Evolutionary conservation across 352 stramenopile species (phyloP).

Genomic region (Chrysophaeum taylorii): DNA sequence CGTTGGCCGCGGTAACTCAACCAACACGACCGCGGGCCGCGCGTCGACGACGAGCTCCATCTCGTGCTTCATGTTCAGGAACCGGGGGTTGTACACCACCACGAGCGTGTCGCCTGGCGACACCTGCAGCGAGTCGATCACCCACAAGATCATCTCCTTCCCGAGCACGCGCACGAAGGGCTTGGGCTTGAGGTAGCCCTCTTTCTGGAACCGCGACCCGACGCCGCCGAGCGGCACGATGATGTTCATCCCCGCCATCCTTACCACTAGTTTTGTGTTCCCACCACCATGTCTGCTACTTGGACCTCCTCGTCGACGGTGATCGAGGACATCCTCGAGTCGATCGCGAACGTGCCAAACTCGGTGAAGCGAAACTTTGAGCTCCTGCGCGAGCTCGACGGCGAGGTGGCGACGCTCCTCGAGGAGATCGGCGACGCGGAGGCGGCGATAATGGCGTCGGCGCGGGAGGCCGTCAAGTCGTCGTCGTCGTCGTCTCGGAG

Average conservation of each 20-base stretch:
- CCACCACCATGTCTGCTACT: too few species aligned
- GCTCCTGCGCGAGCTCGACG: conserved; percentile 1
- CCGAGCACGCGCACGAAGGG: conserved; percentile 4
- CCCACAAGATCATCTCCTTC: conserved; percentile 12
- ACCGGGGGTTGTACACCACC: conserved; percentile 9
- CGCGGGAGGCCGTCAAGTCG: neutral
- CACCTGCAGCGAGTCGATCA: conserved; percentile 8
- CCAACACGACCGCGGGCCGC: neutral
- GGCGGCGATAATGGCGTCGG: neutral
- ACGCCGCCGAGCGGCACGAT: conserved; percentile 15
- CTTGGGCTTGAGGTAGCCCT: conserved; percentile 11
- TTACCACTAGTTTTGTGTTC: too few species aligned
- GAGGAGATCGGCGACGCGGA: neutral
- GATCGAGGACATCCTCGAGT: conserved; percentile 10
- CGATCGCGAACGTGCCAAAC: neutral
- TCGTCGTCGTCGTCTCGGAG: too few species aligned
- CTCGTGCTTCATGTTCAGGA: neutral
- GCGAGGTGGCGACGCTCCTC: neutral
- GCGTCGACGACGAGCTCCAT: neutral
- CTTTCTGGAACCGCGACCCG: conserved; percentile 13
- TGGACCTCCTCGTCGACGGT: too few species aligned
- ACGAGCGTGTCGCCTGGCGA: neutral
- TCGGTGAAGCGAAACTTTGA: neutral
- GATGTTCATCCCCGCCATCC: conserved; percentile 1
- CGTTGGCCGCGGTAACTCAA: conserved; percentile 8